Evolutionary conservation across 805 yeast species (phyloP).

Genomic region (Ogataea salicorniae): DNA sequence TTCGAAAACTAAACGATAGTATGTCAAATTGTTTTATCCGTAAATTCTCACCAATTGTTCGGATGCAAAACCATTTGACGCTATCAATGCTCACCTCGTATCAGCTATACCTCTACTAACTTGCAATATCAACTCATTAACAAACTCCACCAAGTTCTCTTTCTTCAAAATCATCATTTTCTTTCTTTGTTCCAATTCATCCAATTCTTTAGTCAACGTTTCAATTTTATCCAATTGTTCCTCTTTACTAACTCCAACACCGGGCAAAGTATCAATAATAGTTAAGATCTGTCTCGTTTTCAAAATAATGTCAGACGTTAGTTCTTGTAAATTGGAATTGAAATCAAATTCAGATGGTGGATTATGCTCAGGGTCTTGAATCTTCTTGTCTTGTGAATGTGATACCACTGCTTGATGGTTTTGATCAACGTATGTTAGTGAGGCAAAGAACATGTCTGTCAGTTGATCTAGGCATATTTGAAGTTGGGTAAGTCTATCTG

Average conservation of each 20-base stretch:
- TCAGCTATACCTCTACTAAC: slow-evolving; percentile 52
- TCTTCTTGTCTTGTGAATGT: slow-evolving; percentile 46
- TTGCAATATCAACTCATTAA: slow-evolving; percentile 60
- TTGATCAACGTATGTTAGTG: slow-evolving; percentile 73
- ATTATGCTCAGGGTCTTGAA: slow-evolving; percentile 58
- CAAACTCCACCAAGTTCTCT: slow-evolving; percentile 53
- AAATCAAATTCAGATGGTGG: slow-evolving; percentile 31
- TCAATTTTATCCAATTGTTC: slow-evolving; percentile 66
- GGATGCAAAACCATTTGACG: too few relatives aligned
- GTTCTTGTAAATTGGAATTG: slow-evolving; percentile 57
- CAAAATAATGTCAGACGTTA: slow-evolving; percentile 77
- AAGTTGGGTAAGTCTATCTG: slow-evolving; percentile 85
- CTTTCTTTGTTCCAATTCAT: slow-evolving; percentile 54
- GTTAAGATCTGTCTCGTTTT: slow-evolving; percentile 83
- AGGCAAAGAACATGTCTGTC: slow-evolving; percentile 74
- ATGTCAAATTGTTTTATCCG: too few relatives aligned
- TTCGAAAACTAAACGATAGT: too few relatives aligned
- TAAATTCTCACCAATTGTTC: too few relatives aligned
- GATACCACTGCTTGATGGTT: slow-evolving; percentile 58
- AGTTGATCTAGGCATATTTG: slow-evolving; percentile 84
- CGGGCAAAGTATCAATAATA: slow-evolving; percentile 85
- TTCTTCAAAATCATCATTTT: slow-evolving; percentile 55
- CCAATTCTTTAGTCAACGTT: slow-evolving; percentile 56
- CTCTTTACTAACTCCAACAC: slow-evolving; percentile 77
- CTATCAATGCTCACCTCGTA: slow-evolving; percentile 23